Evolutionary conservation across 1,284 basidiomycete genomes (phyloP), one percentile per base, ranked within the genome.

Genomic region (Malassezia caprae): DNA sequence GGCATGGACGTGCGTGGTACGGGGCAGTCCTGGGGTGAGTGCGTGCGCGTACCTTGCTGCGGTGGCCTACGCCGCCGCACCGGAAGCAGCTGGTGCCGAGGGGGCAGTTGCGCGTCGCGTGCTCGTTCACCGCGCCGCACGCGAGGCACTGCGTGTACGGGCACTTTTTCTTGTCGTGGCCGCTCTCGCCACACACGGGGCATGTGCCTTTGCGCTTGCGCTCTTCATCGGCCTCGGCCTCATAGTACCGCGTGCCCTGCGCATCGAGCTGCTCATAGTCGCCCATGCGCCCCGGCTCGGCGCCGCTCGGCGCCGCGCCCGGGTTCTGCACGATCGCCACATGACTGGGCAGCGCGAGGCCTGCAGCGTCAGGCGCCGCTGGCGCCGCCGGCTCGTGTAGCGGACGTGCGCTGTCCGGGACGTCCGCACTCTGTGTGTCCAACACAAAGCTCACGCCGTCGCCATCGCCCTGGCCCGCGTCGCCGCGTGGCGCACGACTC

Each of bases 1-100:
- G 15, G 15, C 13, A 11, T 23, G n/a, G 21, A 35, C 1, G 52
- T 47, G n/a, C 64, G 30, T 2, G 62, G 64, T 21, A 58, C 54
- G 0, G 87, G 85, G 69, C 89, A 93, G 26, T 82, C 83, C 85
- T 88, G 60, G 21, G 12, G 32, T 41, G 11, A 62, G 37, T 28
- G 5, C 5, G 26, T 42, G 19, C 42, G n/a, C 31, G 71, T 80
- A 54, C 60, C 86, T 85, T 79, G 59, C 81, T 85, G 46, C 88
- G 81, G 69, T 94, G 89, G 0, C 90, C 90, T 67, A 85, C 84
- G 80, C 85, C 84, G 26, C 87, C 87, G 67, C 90, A 94, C 3
- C 80, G 81, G 72, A 84, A 91, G 69, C 90, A 93, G 5, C 82
- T 83, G 67, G 90, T 63, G 69, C 83, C 84, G 56, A 88, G 84